A percentile compares a stretch with the other conserved stretches of the same genome.
Conservation (phyloP, 2,329 filamentous ascomycete species). For the Verticillium isaacii region DNA sequence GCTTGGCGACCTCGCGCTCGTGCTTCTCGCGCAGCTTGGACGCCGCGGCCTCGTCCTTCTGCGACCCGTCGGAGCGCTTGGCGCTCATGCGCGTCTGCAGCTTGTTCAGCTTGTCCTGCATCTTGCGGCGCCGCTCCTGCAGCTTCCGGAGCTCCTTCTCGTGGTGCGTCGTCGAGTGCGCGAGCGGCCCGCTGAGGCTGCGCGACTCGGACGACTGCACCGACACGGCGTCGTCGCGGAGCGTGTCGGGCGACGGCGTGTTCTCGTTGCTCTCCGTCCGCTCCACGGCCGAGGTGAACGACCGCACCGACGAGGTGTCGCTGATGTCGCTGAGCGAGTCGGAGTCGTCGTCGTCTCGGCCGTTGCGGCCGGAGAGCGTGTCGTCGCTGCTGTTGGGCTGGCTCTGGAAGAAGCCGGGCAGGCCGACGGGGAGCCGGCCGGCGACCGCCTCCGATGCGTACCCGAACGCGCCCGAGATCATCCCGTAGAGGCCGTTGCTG, state of each 20-base stretch:
- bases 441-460: slow-evolving; percentile 43
- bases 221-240: slow-evolving; percentile 12
- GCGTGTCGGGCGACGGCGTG: neutral
- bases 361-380: slow-evolving; percentile 12
- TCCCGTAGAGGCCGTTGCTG: slow-evolving; percentile 48
- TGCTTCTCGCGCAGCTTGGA: slow-evolving; percentile 60
- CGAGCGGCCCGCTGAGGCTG: slow-evolving; percentile 17
- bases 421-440: slow-evolving; percentile 27
- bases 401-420: slow-evolving; percentile 23
- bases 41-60: slow-evolving; percentile 44
- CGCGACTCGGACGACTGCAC: slow-evolving; percentile 27
- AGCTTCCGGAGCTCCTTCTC: slow-evolving; percentile 65
- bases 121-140: slow-evolving; percentile 52
- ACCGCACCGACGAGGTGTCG: slow-evolving; percentile 41
- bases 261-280: neutral
- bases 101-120: slow-evolving; percentile 58
- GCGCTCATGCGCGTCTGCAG: slow-evolving; percentile 42
- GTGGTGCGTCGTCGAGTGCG: slow-evolving; percentile 27
- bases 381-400: slow-evolving; percentile 17
- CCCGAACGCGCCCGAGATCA: slow-evolving; percentile 48
- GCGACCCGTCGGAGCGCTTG: slow-evolving; percentile 41
- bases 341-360: slow-evolving; percentile 20
- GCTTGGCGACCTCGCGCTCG: slow-evolving; percentile 57
- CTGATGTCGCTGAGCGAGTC: slow-evolving; percentile 23
- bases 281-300: slow-evolving; percentile 45